Base-by-base conservation (phyloP, 805 yeast genomes). In the Maudiozyma bulderi region DNA sequence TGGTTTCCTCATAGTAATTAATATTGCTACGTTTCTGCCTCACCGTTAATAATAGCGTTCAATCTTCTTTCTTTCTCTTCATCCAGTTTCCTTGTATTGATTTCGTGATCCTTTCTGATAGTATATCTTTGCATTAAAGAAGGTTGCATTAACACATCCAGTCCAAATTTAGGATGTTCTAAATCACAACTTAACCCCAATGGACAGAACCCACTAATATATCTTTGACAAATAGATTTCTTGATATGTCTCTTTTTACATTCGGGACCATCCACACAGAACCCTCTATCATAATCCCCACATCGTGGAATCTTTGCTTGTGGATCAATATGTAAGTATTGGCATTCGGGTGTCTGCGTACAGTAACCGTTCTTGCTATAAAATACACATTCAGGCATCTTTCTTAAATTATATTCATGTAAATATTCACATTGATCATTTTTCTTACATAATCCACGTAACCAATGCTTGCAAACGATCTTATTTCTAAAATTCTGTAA, bases 381-480 rank as follows among this genome's bases (percentile, higher is more conserved):
- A 66, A 87, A 86, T 28, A 88, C 77, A 66, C 99, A 93, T 66
- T 93, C 99, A 3, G 98, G 98, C 95, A 93, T 91, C 67, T 86
- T 88, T 52, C 95, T 75, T 57, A 93, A 70, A 61, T 93, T 91
- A 62, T 90, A 90, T 64, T 93, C 99, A 67, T 93, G 99, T 43
- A 93, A 69, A 60, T 87, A 93, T 71, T 93, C 99, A 67, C 99
- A 93, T 56, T 86, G 87, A 57, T 89, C 95, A 46, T 95, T 95
- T 72, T 91, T 91, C 69, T 93, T 93, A 69, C 99, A 93, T 35
- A 93, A 76, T 0, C 99, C 99, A 55, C 97, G 78, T 35, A 93
- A 77, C 99, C 99, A 93, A 72, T 93, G 97, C 73, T 93, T 91
- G 66, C 99, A 93, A 5, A 93, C 99, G 47, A 93, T 87, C 64